Conservation (phyloP, 108 stramenopile genomes). For the Nitzschia sp. region DNA sequence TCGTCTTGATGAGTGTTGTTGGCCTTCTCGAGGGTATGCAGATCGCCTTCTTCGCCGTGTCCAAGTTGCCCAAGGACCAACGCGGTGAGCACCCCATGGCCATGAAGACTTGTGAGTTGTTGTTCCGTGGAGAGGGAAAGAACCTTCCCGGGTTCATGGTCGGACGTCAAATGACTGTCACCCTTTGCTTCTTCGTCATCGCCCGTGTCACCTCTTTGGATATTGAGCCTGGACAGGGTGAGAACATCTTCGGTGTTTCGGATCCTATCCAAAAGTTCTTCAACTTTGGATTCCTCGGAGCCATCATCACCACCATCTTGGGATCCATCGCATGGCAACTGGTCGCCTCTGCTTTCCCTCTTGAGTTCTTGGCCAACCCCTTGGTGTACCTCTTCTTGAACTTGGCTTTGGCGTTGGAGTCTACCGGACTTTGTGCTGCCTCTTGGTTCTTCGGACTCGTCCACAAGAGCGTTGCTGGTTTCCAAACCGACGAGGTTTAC, state of each 20-base stretch:
- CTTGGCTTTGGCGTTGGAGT: conserved; percentile 52
- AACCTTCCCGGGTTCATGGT: conserved; percentile 72
- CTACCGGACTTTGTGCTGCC: conserved; percentile 58
- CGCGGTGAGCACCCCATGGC: conserved; percentile 54
- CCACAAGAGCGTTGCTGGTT: conserved; percentile 46
- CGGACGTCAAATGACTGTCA: conserved; percentile 73
- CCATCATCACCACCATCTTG: conserved; percentile 70
- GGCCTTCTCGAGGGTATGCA: conserved; percentile 77
- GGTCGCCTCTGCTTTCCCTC: conserved; percentile 63
- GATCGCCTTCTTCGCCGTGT: conserved; percentile 75
- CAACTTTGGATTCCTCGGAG: conserved; percentile 66
- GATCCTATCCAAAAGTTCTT: conserved; percentile 57
- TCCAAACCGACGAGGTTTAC: conserved; percentile 62
- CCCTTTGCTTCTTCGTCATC: conserved; percentile 64
- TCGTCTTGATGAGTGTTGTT: conserved; percentile 55
- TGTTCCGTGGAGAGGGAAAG: conserved; percentile 50
- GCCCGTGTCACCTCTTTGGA: conserved; percentile 63
- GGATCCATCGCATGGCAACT: conserved; percentile 69
- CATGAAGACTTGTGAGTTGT: conserved; percentile 47
- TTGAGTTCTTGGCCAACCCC: conserved; percentile 61
- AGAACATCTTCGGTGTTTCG: conserved; percentile 61
- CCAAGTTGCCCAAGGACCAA: conserved; percentile 59
- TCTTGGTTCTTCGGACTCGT: conserved; percentile 63
- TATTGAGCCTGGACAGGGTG: conserved; percentile 36
- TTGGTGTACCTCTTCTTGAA: conserved; percentile 53